These are phyloP conservation scores for Solanum raphanifolium DNA, from an alignment of 257 asterid genomes.

Conservation along the genomic window DNA sequence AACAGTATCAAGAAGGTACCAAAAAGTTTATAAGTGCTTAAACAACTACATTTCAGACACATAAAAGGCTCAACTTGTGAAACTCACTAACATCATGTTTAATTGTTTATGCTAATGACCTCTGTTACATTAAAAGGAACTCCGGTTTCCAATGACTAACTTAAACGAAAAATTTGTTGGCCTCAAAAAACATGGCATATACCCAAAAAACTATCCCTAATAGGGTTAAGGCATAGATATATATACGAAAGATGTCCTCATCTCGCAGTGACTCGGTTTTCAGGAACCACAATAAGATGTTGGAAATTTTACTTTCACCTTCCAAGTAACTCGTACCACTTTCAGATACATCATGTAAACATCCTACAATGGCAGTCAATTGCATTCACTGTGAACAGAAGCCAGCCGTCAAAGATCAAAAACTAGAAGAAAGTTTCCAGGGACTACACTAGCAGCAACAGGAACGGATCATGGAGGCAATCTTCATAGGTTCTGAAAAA, in stretches of 20 bases:
- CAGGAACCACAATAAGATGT: background rate
- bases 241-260: background rate
- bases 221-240: background rate
- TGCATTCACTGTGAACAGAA: background rate
- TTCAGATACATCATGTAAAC: background rate
- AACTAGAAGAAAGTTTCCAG: background rate
- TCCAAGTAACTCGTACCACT: background rate
- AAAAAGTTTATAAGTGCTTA: background rate
- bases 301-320: background rate
- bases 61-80: background rate
- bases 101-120: background rate
- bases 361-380: background rate
- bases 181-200: background rate
- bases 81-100: background rate
- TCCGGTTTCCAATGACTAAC: background rate
- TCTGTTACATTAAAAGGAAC: background rate
- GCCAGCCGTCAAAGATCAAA: background rate
- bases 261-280: background rate
- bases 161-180: background rate
- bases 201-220: background rate
- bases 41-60: background rate
- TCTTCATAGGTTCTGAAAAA: background rate
- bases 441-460: background rate
- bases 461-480: background rate
- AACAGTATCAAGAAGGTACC: background rate